Conservation (phyloP, 1,284 basidiomycete species). For the Microbotryum violaceum region DNA sequence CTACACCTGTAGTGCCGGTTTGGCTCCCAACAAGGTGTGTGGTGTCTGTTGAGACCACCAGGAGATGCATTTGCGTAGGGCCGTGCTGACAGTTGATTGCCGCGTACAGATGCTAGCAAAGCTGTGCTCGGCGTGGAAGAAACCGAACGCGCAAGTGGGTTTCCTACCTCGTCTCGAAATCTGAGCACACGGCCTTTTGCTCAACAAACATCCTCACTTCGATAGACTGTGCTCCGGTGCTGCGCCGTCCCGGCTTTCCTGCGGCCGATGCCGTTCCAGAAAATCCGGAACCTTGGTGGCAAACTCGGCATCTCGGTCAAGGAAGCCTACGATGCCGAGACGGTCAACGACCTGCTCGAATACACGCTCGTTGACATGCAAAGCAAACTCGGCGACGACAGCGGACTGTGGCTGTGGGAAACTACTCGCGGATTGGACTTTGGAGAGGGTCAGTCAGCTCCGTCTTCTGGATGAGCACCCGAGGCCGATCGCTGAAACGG, state of each 20-base stretch:
- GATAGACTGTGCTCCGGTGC: slow-evolving; percentile 72
- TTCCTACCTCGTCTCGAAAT: not conserved
- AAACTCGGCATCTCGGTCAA: slow-evolving; percentile 86
- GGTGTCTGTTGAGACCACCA: not conserved
- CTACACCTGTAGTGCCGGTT: slow-evolving; percentile 94
- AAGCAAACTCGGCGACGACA: slow-evolving; percentile 69
- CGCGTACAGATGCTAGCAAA: slow-evolving; percentile 43
- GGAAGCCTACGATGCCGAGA: slow-evolving; percentile 76
- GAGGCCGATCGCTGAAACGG: not conserved
- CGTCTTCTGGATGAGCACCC: not conserved
- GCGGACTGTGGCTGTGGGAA: slow-evolving; percentile 80
- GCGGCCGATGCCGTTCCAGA: slow-evolving; percentile 73
- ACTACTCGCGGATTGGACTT: slow-evolving; percentile 74
- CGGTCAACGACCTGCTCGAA: slow-evolving; percentile 70
- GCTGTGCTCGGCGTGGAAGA: slow-evolving; percentile 81
- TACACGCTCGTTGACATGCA: slow-evolving; percentile 66
- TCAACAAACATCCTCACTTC: slow-evolving; percentile 18
- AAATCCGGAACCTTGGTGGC: slow-evolving; percentile 92
- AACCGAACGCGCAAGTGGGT: slow-evolving; percentile 70
- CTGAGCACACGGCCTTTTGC: not conserved
- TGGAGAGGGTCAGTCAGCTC: slow-evolving; percentile 60
- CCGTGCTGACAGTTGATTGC: slow-evolving; percentile 28
- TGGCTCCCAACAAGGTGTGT: slow-evolving; percentile 82
- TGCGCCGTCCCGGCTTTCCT: slow-evolving; percentile 76
- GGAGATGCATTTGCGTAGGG: slow-evolving; percentile 10